A percentile compares a stretch with the other conserved stretches of the same genome.
Evolutionary conservation across 2,329 filamentous ascomycete genomes (phyloP).

Genomic region (Alternaria brassicae): DNA sequence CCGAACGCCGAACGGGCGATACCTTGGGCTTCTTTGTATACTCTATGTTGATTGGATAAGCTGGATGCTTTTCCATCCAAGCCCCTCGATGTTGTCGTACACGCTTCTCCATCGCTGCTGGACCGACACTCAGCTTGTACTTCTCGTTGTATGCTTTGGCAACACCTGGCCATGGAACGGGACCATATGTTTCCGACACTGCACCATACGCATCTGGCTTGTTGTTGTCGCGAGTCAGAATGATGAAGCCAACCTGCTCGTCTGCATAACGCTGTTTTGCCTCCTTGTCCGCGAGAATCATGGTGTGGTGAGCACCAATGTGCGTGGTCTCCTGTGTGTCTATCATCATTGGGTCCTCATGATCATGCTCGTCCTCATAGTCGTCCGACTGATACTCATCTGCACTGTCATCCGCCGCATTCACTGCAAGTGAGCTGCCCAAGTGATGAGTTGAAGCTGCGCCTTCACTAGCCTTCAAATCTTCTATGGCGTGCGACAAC

Average conservation of each 20-base stretch:
- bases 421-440: neutral
- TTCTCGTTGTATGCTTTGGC: constrained; percentile 17
- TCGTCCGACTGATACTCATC: neutral
- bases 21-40: constrained; percentile 10
- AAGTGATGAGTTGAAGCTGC: neutral
- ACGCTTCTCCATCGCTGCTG: constrained; percentile 23
- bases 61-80: constrained; percentile 11
- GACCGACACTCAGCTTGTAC: constrained; percentile 2
- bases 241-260: constrained; percentile 21
- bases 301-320: neutral
- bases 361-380: neutral
- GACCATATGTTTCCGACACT: constrained; percentile 14
- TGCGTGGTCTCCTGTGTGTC: neutral
- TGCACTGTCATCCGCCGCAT: neutral
- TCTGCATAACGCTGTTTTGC: neutral
- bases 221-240: constrained; percentile 21
- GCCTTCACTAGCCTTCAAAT: neutral
- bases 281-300: neutral
- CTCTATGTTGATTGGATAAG: constrained; percentile 10
- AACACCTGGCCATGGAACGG: constrained; percentile 11
- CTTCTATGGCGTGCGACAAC: neutral
- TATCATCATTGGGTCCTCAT: too few species aligned
- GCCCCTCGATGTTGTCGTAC: constrained; percentile 8
- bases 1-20: neutral
- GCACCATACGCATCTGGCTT: constrained; percentile 15